Evolutionary conservation across 495 filamentous ascomycete species (phyloP).

Genomic region (Staphylotrichum longicolle): DNA sequence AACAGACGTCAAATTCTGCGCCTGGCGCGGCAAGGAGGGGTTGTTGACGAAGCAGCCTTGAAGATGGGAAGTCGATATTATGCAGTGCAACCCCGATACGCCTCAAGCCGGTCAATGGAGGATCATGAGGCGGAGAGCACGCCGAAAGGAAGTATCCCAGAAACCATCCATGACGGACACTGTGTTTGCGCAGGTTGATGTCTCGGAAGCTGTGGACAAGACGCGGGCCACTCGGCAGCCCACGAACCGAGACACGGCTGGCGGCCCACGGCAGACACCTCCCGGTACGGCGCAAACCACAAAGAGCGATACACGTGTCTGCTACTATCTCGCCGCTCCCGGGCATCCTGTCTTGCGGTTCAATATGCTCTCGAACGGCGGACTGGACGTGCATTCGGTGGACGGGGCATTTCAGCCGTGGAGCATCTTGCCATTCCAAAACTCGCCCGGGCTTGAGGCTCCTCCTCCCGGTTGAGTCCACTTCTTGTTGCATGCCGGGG

Average conservation of each 20-base stretch:
- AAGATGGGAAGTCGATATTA: slow-evolving; percentile 3
- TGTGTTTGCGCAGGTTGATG: slow-evolving; percentile 2
- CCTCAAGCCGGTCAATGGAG: slow-evolving; percentile 16
- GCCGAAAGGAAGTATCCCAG: slow-evolving; percentile 11
- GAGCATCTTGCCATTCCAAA: no score
- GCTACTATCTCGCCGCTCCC: neutral
- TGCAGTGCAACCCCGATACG: slow-evolving; percentile 20
- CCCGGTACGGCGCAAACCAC: slow-evolving; percentile 15
- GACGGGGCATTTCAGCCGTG: no score
- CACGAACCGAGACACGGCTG: slow-evolving; percentile 12
- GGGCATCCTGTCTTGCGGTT: no score
- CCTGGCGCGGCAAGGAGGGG: slow-evolving; percentile 4
- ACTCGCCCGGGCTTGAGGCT: neutral
- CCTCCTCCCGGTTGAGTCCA: neutral
- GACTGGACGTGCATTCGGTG: no score
- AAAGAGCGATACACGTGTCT: slow-evolving; percentile 12
- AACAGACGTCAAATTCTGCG: neutral
- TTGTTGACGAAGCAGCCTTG: neutral
- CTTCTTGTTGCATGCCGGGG: no score
- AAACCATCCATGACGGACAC: slow-evolving; percentile 4
- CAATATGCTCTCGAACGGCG: no score
- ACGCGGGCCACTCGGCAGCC: neutral
- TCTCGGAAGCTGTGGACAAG: slow-evolving; percentile 8
- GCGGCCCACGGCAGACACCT: neutral
- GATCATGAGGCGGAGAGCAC: slow-evolving; percentile 9